Evolutionary conservation across 352 stramenopile species (phyloP), one percentile per base, ranked within the genome.

Genomic region (Pythium monospermum): DNA sequence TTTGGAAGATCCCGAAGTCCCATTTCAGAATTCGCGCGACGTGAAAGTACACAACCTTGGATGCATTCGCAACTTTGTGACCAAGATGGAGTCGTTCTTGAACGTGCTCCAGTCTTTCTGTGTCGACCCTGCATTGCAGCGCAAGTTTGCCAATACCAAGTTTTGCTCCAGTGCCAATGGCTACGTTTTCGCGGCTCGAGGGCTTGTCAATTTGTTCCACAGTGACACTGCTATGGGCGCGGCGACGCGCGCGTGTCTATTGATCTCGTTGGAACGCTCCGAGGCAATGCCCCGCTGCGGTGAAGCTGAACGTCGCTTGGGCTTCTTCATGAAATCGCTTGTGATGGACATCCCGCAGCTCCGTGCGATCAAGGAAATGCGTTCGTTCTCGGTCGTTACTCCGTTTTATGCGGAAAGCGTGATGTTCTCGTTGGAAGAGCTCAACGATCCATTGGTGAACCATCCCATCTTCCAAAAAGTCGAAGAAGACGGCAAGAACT

Each of bases 51-150:
- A 93, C 56, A 83, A 81, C 19, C 81, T 93, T 53, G 83, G 83
- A 46, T 75, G 91, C 31, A 87, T 89, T 25, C 83, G 83, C 46
- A 93, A 91, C 72, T 93, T 93, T 73, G 83, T 93, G n/a, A 71
- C 53, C 35, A 91, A 93, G 68, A 93, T 89, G 80, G 83, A 93
- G 31, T 60, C 61, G 1, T 83, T 94, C 46, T 45, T 94, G 19
- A 85, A 71, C 32, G 61, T 57, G 3, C 57, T 94, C 2, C 78
- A 85, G 43, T 57, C 57, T 19, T 94, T 94, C 53, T 90, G 76
- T 43, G 52, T 75, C 25, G 80, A 87, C 45, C 76, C 72, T 13
- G 67, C 59, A 22, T 31, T 87, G 37, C 71, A 79, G 53, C 66
- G 66, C 53, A 91, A 90, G 61, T 91, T 93, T 40, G 59, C 50